Conservation (phyloP, 495 filamentous ascomycete species). For the Aspergillus nanangensis region DNA sequence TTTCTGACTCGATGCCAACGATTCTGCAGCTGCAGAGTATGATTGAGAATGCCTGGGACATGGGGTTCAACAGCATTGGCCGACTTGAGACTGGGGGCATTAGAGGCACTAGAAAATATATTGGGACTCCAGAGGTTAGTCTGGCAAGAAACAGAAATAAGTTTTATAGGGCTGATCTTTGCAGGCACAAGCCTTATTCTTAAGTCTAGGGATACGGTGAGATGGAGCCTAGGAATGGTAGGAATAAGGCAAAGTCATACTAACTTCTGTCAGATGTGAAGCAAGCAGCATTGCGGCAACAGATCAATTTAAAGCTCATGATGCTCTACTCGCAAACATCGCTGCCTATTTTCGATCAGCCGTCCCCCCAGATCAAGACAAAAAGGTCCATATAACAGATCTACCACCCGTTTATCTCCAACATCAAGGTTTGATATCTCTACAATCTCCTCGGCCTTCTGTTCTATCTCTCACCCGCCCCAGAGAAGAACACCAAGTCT, state of each 20-base stretch:
- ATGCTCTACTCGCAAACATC: slow-evolving; percentile 59
- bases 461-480: background rate
- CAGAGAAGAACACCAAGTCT: background rate
- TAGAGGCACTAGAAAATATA: slow-evolving; percentile 85
- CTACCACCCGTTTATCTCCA: slow-evolving; percentile 89
- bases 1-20: slow-evolving; percentile 61
- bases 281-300: slow-evolving; percentile 43
- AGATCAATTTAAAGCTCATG: slow-evolving; percentile 41
- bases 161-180: no score
- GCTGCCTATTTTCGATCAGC: slow-evolving; percentile 68
- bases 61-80: slow-evolving; percentile 70
- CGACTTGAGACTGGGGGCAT: slow-evolving; percentile 84
- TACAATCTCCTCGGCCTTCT: background rate
- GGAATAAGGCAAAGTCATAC: background rate
- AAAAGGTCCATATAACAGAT: slow-evolving; percentile 61
- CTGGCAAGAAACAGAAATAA: no score
- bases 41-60: slow-evolving; percentile 89
- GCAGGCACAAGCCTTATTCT: slow-evolving; percentile 78
- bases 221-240: slow-evolving; percentile 17
- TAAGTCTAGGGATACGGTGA: slow-evolving; percentile 61
- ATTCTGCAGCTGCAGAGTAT: slow-evolving; percentile 82
- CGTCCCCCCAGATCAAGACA: slow-evolving; percentile 24
- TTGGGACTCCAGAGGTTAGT: slow-evolving; percentile 85
- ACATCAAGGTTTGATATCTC: slow-evolving; percentile 54
- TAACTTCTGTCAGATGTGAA: slow-evolving; percentile 38